Evolutionary conservation across 768 basidiomycete species (phyloP), one percentile per base, ranked within the genome.

Genomic region (Boletus rex-veris): DNA sequence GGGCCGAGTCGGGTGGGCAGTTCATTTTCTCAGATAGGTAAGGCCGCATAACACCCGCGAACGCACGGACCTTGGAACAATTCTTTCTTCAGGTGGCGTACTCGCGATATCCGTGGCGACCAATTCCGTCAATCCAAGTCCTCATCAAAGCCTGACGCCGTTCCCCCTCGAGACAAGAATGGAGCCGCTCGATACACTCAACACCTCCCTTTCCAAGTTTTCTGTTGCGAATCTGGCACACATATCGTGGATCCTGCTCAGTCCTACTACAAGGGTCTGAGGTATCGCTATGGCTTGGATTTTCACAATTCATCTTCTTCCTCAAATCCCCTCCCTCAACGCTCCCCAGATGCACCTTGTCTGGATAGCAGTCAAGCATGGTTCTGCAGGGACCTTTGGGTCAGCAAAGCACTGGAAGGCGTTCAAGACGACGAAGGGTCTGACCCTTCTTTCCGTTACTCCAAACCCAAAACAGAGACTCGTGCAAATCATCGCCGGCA

Each of bases 1-100:
- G 97, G 97, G 96, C 94, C 11, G 95, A 99, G 71, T 90, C 94
- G 64, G 91, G 93, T 58, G 94, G 94, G 0, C 89, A 92, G 73
- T 99, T 98, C 77, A 94, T 98, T 60, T 98, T 97, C 73, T 98
- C 95, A 16, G 96, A 98, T 71, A 80, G 96, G 94, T 92, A 59
- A 45, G 85, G 11, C 15, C 70, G 0, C 31, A 24, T 19, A 35
- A 30, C 14, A 5, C 2, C 7, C 15, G 28, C 11, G 6, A 24
- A 10, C 16, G 8, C 24, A 31, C 5, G 16, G 31, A 19, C 9
- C 55, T 39, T 37, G 45, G 16, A 36, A 38, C 30, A 5, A 16
- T 31, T 19, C 39, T 18, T 7, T 43, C 28, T 21, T 58, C 28
- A 95, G 93, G 57, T 99, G 97, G 97, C 79, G 97, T 51, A 98